Evolutionary conservation across 164 flowering plant species (phyloP).

Genomic region (Aristolochia fimbriata): DNA sequence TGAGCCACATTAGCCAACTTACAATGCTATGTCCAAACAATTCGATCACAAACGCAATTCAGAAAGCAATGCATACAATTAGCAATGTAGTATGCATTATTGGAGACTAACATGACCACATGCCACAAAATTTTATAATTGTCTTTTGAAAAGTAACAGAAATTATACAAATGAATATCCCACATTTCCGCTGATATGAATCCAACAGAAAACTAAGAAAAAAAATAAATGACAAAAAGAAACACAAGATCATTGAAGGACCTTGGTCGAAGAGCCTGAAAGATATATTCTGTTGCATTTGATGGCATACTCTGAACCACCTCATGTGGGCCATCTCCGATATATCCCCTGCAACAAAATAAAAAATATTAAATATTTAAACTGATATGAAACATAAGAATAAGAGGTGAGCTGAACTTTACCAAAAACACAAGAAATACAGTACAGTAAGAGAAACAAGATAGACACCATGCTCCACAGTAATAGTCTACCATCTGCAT

Average conservation of each 20-base stretch:
- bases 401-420: too few species aligned
- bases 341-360: slow-evolving; percentile 23
- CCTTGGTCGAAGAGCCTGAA: slow-evolving; percentile 71
- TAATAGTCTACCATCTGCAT: too few species aligned
- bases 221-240: not conserved
- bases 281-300: slow-evolving; percentile 65
- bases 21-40: not conserved
- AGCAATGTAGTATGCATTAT: not conserved
- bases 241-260: slow-evolving; percentile 3
- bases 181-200: not conserved
- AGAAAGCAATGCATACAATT: not conserved
- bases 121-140: not conserved
- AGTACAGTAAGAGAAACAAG: too few species aligned
- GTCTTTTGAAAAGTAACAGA: not conserved
- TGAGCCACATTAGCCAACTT: too few species aligned
- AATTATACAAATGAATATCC: not conserved
- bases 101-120: too few species aligned
- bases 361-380: not conserved
- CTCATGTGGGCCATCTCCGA: slow-evolving; percentile 38
- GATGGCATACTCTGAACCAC: slow-evolving; percentile 34
- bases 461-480: too few species aligned
- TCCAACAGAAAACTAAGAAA: not conserved
- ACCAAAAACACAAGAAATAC: too few species aligned
- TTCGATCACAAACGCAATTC: not conserved
- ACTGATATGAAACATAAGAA: too few species aligned